A percentile compares a stretch with the other conserved stretches of the same genome.
Conservation (phyloP, 768 basidiomycete species). For the Fomitopsis serialis region DNA sequence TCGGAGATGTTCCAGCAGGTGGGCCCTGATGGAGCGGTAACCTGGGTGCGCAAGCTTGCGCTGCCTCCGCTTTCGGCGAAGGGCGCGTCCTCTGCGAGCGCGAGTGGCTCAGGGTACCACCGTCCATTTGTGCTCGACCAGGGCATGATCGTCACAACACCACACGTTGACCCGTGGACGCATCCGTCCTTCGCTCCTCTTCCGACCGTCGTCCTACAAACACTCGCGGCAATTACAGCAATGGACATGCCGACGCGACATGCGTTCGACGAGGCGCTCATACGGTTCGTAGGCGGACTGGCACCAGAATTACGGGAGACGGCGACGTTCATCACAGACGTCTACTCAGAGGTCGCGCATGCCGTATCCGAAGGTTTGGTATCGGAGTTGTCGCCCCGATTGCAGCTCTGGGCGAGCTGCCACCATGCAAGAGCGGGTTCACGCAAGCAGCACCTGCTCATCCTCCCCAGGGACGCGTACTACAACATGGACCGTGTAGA, state of each 20-base stretch:
- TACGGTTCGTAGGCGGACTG: conserved; percentile 44
- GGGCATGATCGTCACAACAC: conserved; percentile 32
- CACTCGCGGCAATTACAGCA: conserved; percentile 47
- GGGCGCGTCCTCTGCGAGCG: not conserved
- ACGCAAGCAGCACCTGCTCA: conserved; percentile 47
- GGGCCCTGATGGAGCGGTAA: conserved; percentile 33
- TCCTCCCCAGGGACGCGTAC: conserved; percentile 56
- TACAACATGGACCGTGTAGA: conserved; percentile 45
- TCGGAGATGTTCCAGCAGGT: conserved; percentile 15
- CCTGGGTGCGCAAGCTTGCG: conserved; percentile 24
- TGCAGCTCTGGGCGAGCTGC: conserved; percentile 48
- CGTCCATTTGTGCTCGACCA: conserved; percentile 30
- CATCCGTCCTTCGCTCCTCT: conserved; percentile 56
- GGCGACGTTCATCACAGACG: conserved; percentile 48
- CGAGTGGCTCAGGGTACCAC: conserved; percentile 17
- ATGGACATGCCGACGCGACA: conserved; percentile 56
- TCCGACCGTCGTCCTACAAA: conserved; percentile 48
- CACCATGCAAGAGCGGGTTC: conserved; percentile 63
- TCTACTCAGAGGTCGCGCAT: conserved; percentile 46
- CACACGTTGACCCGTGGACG: conserved; percentile 52
- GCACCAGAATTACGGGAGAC: conserved; percentile 55
- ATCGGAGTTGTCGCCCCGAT: conserved; percentile 31
- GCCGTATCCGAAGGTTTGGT: conserved; percentile 35
- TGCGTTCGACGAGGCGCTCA: conserved; percentile 46
- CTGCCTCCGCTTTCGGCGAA: conserved; percentile 2